Percentiles rank a stretch among this genome's conserved stretches.
phyloP scores from a whole-genome alignment of 2,329 filamentous ascomycete genomes.

The Teratosphaeria gauchensis region DNA sequence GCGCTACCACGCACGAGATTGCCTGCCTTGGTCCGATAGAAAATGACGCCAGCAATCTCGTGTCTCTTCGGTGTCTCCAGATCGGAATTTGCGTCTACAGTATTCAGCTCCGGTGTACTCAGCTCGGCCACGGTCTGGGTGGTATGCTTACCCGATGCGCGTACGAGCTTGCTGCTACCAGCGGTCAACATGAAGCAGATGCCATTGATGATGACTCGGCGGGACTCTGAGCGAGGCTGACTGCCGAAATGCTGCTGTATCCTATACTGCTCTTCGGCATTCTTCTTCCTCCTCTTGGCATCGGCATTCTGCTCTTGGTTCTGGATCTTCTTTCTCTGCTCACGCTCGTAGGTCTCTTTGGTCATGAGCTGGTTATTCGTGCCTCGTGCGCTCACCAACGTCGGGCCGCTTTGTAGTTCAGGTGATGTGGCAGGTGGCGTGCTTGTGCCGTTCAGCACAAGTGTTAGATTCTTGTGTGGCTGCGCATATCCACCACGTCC shows the following conservation, averaged over 20 bases:
- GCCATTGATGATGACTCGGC: conserved; percentile 61
- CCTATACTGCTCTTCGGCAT: conserved; percentile 10
- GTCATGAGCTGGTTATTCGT: conserved; percentile 76
- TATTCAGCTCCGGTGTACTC: conserved; percentile 6
- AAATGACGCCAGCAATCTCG: conserved; percentile 65
- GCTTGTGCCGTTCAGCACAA: conserved; percentile 37
- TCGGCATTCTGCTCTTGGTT: conserved; percentile 62
- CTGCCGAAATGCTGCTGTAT: conserved; percentile 4
- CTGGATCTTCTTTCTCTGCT: conserved; percentile 56
- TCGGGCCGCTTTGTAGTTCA: neutral
- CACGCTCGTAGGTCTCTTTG: conserved; percentile 65
- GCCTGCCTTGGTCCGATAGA: conserved; percentile 76
- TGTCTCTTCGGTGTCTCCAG: conserved; percentile 62
- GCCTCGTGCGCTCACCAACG: conserved; percentile 63
- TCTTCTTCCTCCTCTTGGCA: conserved; percentile 39
- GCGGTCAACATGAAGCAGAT: conserved; percentile 64
- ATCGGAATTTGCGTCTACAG: conserved; percentile 14
- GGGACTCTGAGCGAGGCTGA: conserved; percentile 10
- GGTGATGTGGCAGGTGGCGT: conserved; percentile 18
- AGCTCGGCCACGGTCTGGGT: neutral
- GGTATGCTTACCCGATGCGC: conserved; percentile 54
- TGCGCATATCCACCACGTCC: conserved; percentile 25
- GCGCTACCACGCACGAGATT: conserved; percentile 58
- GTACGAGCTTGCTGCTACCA: conserved; percentile 74
- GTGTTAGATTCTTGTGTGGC: conserved; percentile 47